Evolutionary conservation across 331 rosid genomes (phyloP).

Genomic region (Prunus yedoensis): DNA sequence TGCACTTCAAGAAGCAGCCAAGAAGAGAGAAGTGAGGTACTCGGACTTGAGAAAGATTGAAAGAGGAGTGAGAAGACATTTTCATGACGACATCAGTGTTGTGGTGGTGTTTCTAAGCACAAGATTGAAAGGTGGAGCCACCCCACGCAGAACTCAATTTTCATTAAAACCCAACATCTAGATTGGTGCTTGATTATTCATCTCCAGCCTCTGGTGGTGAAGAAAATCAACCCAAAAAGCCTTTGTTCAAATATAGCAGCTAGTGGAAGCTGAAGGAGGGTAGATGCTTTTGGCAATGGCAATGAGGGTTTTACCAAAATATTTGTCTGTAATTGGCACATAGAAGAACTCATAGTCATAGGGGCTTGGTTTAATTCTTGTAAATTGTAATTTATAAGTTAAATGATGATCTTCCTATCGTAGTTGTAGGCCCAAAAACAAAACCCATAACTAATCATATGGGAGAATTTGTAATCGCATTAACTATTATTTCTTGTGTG

Average conservation of each 20-base stretch:
- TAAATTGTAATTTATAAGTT: background rate
- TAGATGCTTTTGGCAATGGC: background rate
- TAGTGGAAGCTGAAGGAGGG: no score
- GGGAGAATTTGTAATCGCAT: no score
- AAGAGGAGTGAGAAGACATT: constrained; percentile 83
- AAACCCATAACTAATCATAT: no score
- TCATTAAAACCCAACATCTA: constrained; percentile 50
- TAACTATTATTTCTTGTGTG: no score
- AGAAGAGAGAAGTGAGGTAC: constrained; percentile 82
- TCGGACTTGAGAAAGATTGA: constrained; percentile 75
- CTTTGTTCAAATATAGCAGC: no score
- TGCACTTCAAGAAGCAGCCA: constrained; percentile 82
- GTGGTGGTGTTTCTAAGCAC: constrained; percentile 68
- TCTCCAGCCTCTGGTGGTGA: no score
- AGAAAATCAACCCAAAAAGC: no score
- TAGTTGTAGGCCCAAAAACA: no score
- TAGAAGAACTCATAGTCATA: no score
- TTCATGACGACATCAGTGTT: constrained; percentile 84
- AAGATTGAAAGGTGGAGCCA: constrained; percentile 31
- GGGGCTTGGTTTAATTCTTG: background rate
- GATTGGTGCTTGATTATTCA: background rate
- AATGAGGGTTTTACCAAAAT: background rate
- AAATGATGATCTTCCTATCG: no score
- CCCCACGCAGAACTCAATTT: constrained; percentile 41
- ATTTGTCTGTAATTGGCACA: background rate